Evolutionary conservation across 2,329 filamentous ascomycete species (phyloP), one percentile per base, ranked within the genome.

Genomic region (Colletotrichum sublineola): DNA sequence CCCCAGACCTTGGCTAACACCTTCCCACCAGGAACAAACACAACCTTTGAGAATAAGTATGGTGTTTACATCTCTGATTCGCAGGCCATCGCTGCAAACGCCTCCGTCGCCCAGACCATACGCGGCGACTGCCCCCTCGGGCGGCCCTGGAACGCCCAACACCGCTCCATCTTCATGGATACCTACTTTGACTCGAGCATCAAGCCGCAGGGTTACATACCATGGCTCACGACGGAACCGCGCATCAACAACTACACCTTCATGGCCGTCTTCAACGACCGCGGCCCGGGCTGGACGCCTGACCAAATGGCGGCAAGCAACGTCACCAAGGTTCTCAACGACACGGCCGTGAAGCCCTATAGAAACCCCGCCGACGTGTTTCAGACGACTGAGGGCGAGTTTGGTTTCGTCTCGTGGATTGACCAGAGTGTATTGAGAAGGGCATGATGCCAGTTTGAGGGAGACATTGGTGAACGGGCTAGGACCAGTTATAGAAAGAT

Each of bases 21-120:
- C 20, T 3, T 3, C 50, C 0, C 14, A 14, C 56, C 29, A 76
- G 79, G 83, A 2, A 80, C 87, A 0, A 92, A 92, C 79, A 92
- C 90, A 0, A 91, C 90, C 0, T 91, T 90, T 63, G 78, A 80
- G 6, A 93, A 93, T 80, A 91, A 90, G 75, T 92, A 92, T 78
- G 91, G 91, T 11, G 87, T 90, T 0, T 93, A 93, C 78, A 86
- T 93, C 71, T 84, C 88, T 60, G 83, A 87, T 38, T 88, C 87
- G 0, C 80, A 81, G 3, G 83, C 91, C 5, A 79, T 83, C 0
- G 88, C 88, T 2, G 87, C 88, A 33, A 93, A 93, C 76, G 74
- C 77, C 20, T 81, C 81, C 24, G 81, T 86, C 24, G 82, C 83
- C 0, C 61, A 76, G 9, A 55, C 71, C 5, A 76, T 82, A 33